phyloP scores from a whole-genome alignment of 345 rosid species.

The Raphanus sativus region DNA sequence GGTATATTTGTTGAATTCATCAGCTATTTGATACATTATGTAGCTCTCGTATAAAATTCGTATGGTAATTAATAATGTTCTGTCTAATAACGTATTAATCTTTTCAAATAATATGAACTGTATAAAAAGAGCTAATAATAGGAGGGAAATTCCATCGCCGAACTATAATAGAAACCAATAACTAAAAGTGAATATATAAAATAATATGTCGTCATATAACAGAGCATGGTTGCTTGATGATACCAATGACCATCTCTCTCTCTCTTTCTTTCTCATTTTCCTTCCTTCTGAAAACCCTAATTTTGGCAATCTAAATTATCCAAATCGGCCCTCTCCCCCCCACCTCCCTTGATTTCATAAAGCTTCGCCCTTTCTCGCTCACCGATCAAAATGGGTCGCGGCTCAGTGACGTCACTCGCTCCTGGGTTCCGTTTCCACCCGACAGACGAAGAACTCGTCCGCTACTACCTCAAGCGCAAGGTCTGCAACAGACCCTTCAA shows the following conservation, averaged over 20 bases:
- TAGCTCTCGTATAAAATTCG: too few species aligned
- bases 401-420: constrained; percentile 59
- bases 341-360: background rate
- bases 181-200: too few species aligned
- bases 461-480: constrained; percentile 84
- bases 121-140: background rate
- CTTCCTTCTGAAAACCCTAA: constrained; percentile 34
- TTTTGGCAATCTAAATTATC: constrained; percentile 16
- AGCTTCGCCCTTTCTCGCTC: constrained; percentile 8
- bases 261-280: background rate
- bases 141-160: background rate
- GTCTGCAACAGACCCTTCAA: constrained; percentile 68
- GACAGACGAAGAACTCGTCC: constrained; percentile 85
- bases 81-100: background rate
- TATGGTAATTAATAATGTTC: background rate
- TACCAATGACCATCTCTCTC: background rate
- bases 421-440: constrained; percentile 98
- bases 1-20: too few species aligned
- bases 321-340: too few species aligned
- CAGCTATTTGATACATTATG: too few species aligned
- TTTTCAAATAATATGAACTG: background rate
- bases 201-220: background rate
- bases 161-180: background rate
- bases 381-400: constrained; percentile 57
- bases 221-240: too few species aligned